phyloP scores from a whole-genome alignment of 331 rosid genomes.

The Malus hybrid region DNA sequence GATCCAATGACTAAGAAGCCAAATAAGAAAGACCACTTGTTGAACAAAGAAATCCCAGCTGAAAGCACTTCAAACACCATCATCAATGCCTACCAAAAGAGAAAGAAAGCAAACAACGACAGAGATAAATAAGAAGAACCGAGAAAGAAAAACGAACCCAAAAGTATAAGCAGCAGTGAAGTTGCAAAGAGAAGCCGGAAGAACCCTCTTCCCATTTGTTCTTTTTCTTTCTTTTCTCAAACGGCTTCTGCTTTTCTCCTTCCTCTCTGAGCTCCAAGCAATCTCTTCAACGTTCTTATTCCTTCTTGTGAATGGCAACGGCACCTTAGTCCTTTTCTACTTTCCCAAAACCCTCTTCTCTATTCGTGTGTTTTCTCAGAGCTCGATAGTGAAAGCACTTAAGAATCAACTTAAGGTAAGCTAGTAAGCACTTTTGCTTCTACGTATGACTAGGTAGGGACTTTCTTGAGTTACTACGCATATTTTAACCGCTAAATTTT shows the following conservation, averaged over 20 bases:
- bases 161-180: slow-evolving; percentile 39
- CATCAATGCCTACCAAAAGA: not conserved
- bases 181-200: slow-evolving; percentile 25
- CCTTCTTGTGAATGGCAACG: slow-evolving; percentile 25
- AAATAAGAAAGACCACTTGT: not conserved
- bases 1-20: not conserved
- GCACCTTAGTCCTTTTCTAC: not conserved
- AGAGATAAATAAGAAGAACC: slow-evolving; percentile 3
- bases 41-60: not conserved
- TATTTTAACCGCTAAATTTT: too few species aligned
- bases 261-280: not conserved
- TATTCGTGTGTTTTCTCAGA: not conserved
- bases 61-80: not conserved
- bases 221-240: not conserved
- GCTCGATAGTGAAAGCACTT: slow-evolving; percentile 10
- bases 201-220: slow-evolving; percentile 36
- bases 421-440: not conserved
- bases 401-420: too few species aligned
- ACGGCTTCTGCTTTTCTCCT: not conserved
- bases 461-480: too few species aligned
- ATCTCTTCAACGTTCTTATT: slow-evolving; percentile 14
- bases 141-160: slow-evolving; percentile 51
- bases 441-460: not conserved
- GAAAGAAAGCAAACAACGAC: not conserved
- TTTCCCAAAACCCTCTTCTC: too few species aligned